Evolutionary conservation across 257 asterid species (phyloP).

Genomic region (Sherardia arvensis): DNA sequence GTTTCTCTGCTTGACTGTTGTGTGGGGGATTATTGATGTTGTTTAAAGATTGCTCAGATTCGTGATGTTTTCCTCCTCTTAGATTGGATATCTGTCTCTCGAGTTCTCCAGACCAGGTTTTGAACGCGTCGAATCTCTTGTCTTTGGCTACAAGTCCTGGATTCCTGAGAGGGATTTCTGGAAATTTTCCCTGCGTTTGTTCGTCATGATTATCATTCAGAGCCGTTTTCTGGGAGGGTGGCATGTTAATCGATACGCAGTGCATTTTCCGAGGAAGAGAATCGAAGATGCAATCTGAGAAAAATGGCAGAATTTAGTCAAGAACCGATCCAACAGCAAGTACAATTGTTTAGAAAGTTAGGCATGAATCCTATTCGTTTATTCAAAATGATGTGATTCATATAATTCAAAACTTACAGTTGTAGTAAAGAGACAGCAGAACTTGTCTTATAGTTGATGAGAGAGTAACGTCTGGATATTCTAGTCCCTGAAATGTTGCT

Average conservation of each 20-base stretch:
- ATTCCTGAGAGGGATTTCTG: conserved; percentile 18
- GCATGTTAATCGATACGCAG: conserved; percentile 60
- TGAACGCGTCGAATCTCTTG: conserved; percentile 56
- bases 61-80: conserved; percentile 36
- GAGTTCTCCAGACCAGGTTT: conserved; percentile 68
- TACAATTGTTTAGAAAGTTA: not conserved
- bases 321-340: not conserved
- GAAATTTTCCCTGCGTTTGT: conserved; percentile 27
- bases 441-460: no score
- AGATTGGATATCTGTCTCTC: conserved; percentile 61
- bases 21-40: conserved; percentile 9
- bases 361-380: no score
- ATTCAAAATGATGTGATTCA: no score
- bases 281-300: not conserved
- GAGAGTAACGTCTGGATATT: not conserved
- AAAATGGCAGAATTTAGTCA: not conserved
- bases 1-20: conserved; percentile 23
- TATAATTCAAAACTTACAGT: not conserved
- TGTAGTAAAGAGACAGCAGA: not conserved
- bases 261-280: conserved; percentile 10
- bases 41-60: conserved; percentile 15
- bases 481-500: no score
- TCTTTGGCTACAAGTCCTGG: conserved; percentile 36
- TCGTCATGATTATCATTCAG: conserved; percentile 19
- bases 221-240: conserved; percentile 42